Evolutionary conservation across 1,284 basidiomycete species (phyloP), one percentile per base, ranked within the genome.

Genomic region (Sutorius eximius): DNA sequence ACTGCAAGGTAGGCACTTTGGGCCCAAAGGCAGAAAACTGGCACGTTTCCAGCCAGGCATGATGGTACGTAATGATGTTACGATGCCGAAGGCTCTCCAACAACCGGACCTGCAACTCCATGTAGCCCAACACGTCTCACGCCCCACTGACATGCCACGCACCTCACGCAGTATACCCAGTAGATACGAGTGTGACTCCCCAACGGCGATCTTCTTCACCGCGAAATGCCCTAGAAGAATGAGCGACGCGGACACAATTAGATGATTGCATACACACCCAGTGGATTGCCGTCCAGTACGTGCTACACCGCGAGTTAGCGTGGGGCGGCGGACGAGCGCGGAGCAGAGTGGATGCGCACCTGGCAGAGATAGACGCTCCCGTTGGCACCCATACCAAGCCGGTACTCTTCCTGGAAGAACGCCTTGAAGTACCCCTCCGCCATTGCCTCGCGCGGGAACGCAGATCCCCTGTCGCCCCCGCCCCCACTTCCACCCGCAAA

Each of bases 181-280:
- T 3, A 95, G 77, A 73, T 96, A 95, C 0, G 84, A 77, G 61
- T 91, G 88, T 0, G 91, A 94, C 62, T 92, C 85, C 33, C 95
- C 94, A 0, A 98, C 90, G 0, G 94, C 93, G 34, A 98, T 93
- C 71, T 96, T 97, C 75, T 98, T 98, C 49, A 98, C 91, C 0
- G 95, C 95, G 67, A 94, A 95, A 62, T 85, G 83, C 30, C 87
- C 88, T 85, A 52, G 50, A 65, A 29, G 32, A 55, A 22, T 43
- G 41, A 68, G 58, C 59, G 61, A 48, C 7, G 49, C 15, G 49
- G 16, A 54, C 10, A 49, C 6, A 37, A 45, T 11, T 6, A 27
- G 46, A 34, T 5, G 22, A 47, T 50, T 43, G 27, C 13, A 45
- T 50, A 45, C 58, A 52, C 42, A 82, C 89, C 89, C 12, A 93